Percentiles rank a stretch among this genome's conserved stretches.
These are phyloP conservation scores for Blastocystis sp. DNA, from an alignment of 352 stramenopile genomes.

Conservation along the genomic window DNA sequence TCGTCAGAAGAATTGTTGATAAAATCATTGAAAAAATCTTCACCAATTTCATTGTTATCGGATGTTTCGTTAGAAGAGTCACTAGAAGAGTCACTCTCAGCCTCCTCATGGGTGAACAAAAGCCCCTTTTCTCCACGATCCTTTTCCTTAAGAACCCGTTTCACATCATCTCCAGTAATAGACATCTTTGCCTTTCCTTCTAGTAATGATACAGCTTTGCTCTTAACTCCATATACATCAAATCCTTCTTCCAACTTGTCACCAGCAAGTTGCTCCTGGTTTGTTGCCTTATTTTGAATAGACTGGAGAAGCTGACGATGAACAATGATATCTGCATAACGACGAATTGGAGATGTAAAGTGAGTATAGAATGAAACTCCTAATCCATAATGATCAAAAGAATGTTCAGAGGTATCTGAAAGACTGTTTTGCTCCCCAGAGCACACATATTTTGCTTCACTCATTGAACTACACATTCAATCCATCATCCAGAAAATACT, in stretches of 20 bases:
- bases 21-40: constrained; percentile 14
- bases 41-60: not conserved
- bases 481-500: not conserved
- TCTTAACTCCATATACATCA: constrained; percentile 25
- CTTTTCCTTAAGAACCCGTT: not conserved
- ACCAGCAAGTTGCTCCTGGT: not conserved
- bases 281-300: not conserved
- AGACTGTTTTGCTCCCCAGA: not conserved
- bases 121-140: not conserved
- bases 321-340: constrained; percentile 66
- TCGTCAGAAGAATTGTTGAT: not conserved
- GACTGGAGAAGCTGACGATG: constrained; percentile 62
- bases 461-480: constrained; percentile 54
- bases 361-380: constrained; percentile 66
- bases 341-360: constrained; percentile 66
- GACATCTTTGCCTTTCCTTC: not conserved
- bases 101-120: not conserved
- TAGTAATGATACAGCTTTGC: not conserved
- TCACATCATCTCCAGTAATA: not conserved
- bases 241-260: not conserved
- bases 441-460: constrained; percentile 52
- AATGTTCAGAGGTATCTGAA: not conserved
- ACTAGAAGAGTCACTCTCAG: not conserved
- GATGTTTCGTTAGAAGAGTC: too few species aligned
- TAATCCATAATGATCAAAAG: constrained; percentile 63